Base-by-base conservation (phyloP, 495 filamentous ascomycete species). In the Aspergillus conjunctus region DNA sequence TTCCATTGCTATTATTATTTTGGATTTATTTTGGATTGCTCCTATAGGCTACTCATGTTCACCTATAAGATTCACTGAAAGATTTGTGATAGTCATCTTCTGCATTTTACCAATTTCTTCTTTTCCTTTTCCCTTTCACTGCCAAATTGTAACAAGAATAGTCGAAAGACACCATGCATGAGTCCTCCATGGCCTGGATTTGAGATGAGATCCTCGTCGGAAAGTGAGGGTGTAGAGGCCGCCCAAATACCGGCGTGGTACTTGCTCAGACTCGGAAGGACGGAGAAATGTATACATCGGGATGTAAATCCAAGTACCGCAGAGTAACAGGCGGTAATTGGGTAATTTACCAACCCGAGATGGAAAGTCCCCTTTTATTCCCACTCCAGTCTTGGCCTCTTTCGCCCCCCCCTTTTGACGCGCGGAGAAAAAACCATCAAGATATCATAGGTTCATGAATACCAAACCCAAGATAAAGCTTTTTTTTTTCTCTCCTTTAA, bases 331-430 rank as follows among this genome's bases (percentile, higher is more conserved):
- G 44, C 17, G 4, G n/a, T 18, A 48, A 22, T 20, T 41, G 20
- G 17, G 10, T 26, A 26, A 21, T 48, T 21, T 33, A 34, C 51
- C n/a, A 26, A 37, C 51, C 30, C n/a, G 18, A 37, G 17, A 18
- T 8, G 51, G 51, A 53, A 53, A 34, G n/a, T 43, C 33, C 52
- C 52, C 52, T 41, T 54, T 43, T 54, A 10, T 22, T 20, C 17
- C 15, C 52, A 17, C 18, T 54, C 21, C 21, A 14, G 20, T 7
- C 49, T 32, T 21, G 11, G 7, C 26, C 30, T 51, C 26, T 48
- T 11, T 48, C 20, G 39, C 44, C 18, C 18, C 43, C 43, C 44
- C 44, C 44, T 22, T 48, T 48, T 21, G 44, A 21, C 18, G 44
- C n/a, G 20, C 44, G 44, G 44, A 48, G 44, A 48, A 48, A 37